Base-by-base conservation (phyloP, 805 yeast species). In the Wickerhamomyces mucosus region DNA sequence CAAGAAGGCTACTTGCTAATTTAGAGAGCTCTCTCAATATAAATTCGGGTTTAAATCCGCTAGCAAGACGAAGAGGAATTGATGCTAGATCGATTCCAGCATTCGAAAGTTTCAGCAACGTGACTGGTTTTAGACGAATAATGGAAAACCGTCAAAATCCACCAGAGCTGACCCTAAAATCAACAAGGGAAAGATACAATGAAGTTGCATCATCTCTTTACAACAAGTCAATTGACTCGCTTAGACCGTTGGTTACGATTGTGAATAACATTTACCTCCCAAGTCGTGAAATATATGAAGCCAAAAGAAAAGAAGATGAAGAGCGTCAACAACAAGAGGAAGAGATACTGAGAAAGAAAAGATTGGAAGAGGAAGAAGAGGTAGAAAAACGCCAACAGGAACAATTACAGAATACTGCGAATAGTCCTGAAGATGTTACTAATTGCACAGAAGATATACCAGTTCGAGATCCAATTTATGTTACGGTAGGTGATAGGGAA, bases 401-500 rank as follows among this genome's bases (percentile, higher is more conserved):
- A 24, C 52, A 42, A 37, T 49, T 50, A 38, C 47, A 43, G 36
- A 34, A 24, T 29, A 20, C 6, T 28, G 39, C 40, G 15, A 27
- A 18, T n/a, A 27, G 29, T 17, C 49, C 36, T 20, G 42, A 42
- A 12, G 38, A 28, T 26, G 41, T 27, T 3, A 13, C n/a, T n/a
- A 35, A 33, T 13, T 36, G 29, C 23, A 43, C 34, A 17, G 36
- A 17, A 9, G 34, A 6, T 6, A 23, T 12, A 15, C 27, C 11
- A 18, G 21, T 21, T 18, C 36, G 35, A 13, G 67, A 68, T 12
- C 88, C 94, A 0, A 63, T 81, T 0, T 69, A 67, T 60, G 85
- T 88, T 4, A 63, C 63, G 10, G 78, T 88, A 41, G 86, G 85
- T 22, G 94, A 80, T 16, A 57, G 78, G 18, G 75, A 76, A 31